Conservation (phyloP, 169 alveolate species). For the Eimeria tenella region DNA sequence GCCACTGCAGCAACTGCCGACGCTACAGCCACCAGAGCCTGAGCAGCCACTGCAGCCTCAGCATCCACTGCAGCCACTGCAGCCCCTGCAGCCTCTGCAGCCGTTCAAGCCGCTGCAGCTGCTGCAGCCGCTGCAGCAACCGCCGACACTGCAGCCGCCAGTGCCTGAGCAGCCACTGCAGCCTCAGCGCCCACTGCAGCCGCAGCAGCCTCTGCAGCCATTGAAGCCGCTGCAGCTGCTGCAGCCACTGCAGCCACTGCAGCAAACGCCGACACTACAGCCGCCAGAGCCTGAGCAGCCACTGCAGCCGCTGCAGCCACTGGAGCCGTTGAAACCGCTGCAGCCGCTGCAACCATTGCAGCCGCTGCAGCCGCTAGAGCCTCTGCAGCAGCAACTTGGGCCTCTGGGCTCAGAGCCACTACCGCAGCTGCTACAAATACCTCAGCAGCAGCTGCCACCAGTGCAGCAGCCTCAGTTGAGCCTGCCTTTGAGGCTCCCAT, state of each 20-base stretch:
- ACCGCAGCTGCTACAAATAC: not conserved
- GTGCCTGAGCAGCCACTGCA: too few species aligned
- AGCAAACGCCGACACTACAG: not conserved
- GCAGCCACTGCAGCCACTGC: not conserved
- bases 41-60: not conserved
- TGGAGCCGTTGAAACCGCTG: not conserved
- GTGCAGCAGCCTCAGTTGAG: not conserved
- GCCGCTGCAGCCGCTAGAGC: not conserved
- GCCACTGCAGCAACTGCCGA: not conserved
- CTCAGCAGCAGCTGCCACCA: not conserved
- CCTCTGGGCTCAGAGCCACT: not conserved
- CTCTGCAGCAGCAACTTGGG: not conserved
- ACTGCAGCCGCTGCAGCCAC: conserved; percentile 70
- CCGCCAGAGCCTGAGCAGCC: not conserved
- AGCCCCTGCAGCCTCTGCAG: not conserved
- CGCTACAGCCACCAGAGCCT: not conserved
- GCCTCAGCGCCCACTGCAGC: not conserved
- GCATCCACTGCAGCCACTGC: not conserved
- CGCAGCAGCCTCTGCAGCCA: not conserved
- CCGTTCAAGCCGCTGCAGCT: not conserved
- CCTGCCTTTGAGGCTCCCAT: not conserved
- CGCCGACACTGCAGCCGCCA: too few species aligned
- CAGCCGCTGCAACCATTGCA: not conserved
- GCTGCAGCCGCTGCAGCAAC: not conserved
- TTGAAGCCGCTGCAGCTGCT: not conserved